phyloP scores from a whole-genome alignment of 345 rosid genomes.

The Boechera divaricarpa region DNA sequence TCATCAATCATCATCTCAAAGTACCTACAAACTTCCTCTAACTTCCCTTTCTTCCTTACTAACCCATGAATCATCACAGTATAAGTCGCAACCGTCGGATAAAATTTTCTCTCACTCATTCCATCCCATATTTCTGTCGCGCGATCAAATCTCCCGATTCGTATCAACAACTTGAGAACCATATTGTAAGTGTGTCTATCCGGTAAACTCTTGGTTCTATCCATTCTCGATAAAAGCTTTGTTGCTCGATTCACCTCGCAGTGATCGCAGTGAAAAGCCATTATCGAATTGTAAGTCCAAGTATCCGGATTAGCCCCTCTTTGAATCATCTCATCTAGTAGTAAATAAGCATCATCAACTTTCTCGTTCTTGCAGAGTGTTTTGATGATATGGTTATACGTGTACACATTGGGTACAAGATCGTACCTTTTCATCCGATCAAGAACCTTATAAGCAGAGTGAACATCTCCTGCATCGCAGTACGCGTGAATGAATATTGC shows the following conservation, averaged over 20 bases:
- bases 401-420: slow-evolving; percentile 75
- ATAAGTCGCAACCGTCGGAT: slow-evolving; percentile 79
- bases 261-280: slow-evolving; percentile 81
- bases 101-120: slow-evolving; percentile 66
- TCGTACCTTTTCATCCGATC: slow-evolving; percentile 70
- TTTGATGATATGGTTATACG: slow-evolving; percentile 76
- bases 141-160: slow-evolving; percentile 79
- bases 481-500: slow-evolving; percentile 74
- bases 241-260: slow-evolving; percentile 73
- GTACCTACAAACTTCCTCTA: slow-evolving; percentile 82
- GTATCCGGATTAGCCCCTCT: slow-evolving; percentile 64
- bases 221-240: slow-evolving; percentile 70
- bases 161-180: slow-evolving; percentile 71
- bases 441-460: slow-evolving; percentile 72
- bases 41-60: slow-evolving; percentile 74
- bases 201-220: slow-evolving; percentile 54
- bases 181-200: slow-evolving; percentile 83
- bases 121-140: slow-evolving; percentile 76
- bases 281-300: slow-evolving; percentile 82
- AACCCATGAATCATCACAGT: slow-evolving; percentile 84
- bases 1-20: slow-evolving; percentile 95
- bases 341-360: slow-evolving; percentile 71
- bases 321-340: slow-evolving; percentile 71
- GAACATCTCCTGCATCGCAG: slow-evolving; percentile 62
- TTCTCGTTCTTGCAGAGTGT: slow-evolving; percentile 70